Evolutionary conservation across 2,329 filamentous ascomycete genomes (phyloP), one percentile per base, ranked within the genome.

Genomic region (Hypoxylon sp.): DNA sequence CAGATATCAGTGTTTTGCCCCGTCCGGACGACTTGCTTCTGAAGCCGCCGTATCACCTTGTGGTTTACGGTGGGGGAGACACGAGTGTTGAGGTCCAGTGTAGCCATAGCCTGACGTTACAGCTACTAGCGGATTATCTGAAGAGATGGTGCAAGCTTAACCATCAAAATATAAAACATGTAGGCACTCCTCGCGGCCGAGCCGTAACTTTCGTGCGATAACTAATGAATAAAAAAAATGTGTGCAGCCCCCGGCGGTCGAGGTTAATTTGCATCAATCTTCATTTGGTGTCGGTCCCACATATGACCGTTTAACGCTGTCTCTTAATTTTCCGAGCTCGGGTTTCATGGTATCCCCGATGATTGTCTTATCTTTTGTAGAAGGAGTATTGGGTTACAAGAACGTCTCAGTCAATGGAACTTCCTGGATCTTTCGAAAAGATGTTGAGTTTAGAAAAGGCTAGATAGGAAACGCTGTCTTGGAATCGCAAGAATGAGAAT

Each of bases 21-120:
- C 78, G 83, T 1, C 85, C 85, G 0, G 83, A 85, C 52, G 80
- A 84, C n/a, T 76, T 87, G 9, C 78, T 85, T 13, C 76, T 80
- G 8, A 80, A 77, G 33, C 82, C 85, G 1, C 85, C 85, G 0
- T 87, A 87, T 69, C 79, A 85, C 57, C 76, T 87, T 5, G 78
- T 80, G 13, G 76, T 87, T 3, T 70, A 76, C 19, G 74, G 77
- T 9, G 68, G 72, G 10, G 74, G 76, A 17, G 71, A 67, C 5
- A 67, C 70, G 8, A 73, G 71, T 22, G 77, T 86, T 9, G 80
- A 82, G 52, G 74, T 87, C 10, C 80, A 85, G 53, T 80, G 81
- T 55, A 86, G 83, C 53, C 85, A 87, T 73, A 81, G 80, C 44
- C 80, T 80, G 3, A 83, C 82, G 0, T 72, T 86, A 29, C 76